phyloP scores from a whole-genome alignment of 129 eudicot genomes.

The Escallonia rubra region DNA sequence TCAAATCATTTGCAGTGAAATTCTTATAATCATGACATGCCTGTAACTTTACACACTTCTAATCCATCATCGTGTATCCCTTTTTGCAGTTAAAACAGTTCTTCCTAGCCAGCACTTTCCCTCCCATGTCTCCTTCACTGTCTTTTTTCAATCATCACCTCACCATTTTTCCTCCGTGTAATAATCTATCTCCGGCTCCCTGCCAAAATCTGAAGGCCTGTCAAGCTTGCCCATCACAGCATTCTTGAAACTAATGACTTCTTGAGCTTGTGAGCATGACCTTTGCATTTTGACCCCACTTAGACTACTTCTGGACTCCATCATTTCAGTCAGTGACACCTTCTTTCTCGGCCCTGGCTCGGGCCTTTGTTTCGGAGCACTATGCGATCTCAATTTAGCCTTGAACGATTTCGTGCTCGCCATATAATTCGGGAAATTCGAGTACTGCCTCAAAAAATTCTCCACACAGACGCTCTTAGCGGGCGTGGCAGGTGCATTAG shows the following conservation, averaged over 20 bases:
- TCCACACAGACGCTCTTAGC: conserved; percentile 70
- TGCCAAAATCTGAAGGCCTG: conserved; percentile 33
- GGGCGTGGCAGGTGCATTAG: conserved; percentile 45
- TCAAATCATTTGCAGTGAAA: too few relatives aligned
- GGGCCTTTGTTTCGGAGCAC: conserved; percentile 80
- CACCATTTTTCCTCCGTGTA: too few relatives aligned
- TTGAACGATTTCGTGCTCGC: conserved; percentile 68
- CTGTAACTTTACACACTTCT: too few relatives aligned
- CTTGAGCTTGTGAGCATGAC: conserved; percentile 72
- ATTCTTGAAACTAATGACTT: conserved; percentile 55
- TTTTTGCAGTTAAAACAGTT: too few relatives aligned
- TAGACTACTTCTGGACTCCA: conserved; percentile 75
- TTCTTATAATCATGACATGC: too few relatives aligned
- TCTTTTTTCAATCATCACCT: too few relatives aligned
- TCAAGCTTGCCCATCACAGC: conserved; percentile 58
- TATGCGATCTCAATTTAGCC: conserved; percentile 77
- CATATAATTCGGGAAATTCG: conserved; percentile 59
- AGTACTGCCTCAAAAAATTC: conserved; percentile 15
- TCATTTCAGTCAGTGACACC: conserved; percentile 59
- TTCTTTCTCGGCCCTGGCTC: conserved; percentile 54
- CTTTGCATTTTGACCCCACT: conserved; percentile 80
- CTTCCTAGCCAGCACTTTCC: too few relatives aligned
- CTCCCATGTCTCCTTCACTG: too few relatives aligned
- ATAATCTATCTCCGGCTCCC: too few relatives aligned
- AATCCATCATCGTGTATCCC: too few relatives aligned